A percentile compares a stretch with the other conserved stretches of the same genome.
phyloP scores from a whole-genome alignment of 306 rosid genomes.

The Glycyrrhiza uralensis region DNA sequence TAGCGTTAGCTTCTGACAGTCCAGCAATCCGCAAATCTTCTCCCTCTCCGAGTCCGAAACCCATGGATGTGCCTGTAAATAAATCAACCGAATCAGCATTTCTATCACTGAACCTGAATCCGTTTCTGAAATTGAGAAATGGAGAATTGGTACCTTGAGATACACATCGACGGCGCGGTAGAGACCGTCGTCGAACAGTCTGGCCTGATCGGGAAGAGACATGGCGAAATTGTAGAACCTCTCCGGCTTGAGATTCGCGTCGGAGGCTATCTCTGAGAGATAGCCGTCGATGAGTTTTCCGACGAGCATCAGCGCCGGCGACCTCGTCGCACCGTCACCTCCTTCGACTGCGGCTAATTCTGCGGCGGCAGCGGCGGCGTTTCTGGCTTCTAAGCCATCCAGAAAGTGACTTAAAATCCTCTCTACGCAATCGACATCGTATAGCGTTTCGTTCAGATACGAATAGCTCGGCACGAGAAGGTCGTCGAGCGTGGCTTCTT shows the following conservation, averaged over 20 bases:
- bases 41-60: slow-evolving; percentile 72
- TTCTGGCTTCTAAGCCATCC: slow-evolving; percentile 41
- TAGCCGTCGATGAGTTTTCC: slow-evolving; percentile 86
- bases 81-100: not conserved
- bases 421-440: slow-evolving; percentile 84
- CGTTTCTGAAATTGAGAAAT: not conserved
- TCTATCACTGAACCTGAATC: not conserved
- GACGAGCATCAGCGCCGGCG: slow-evolving; percentile 68
- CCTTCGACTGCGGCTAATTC: not conserved
- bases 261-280: slow-evolving; percentile 91
- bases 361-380: not conserved
- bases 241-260: slow-evolving; percentile 68
- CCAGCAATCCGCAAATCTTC: slow-evolving; percentile 65
- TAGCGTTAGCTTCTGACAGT: slow-evolving; percentile 80
- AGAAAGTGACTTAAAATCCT: slow-evolving; percentile 60
- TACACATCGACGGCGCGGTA: slow-evolving; percentile 90
- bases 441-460: slow-evolving; percentile 80
- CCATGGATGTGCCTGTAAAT: slow-evolving; percentile 86
- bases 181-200: slow-evolving; percentile 92
- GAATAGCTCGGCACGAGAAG: slow-evolving; percentile 93
- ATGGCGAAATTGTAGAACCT: slow-evolving; percentile 62
- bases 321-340: slow-evolving; percentile 24
- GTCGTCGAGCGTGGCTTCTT: slow-evolving; percentile 86
- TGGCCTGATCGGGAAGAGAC: slow-evolving; percentile 78
- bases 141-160: slow-evolving; percentile 62